Evolutionary conservation across 352 stramenopile species (phyloP), one percentile per base, ranked within the genome.

Genomic region (Aphanomyces astaci): DNA sequence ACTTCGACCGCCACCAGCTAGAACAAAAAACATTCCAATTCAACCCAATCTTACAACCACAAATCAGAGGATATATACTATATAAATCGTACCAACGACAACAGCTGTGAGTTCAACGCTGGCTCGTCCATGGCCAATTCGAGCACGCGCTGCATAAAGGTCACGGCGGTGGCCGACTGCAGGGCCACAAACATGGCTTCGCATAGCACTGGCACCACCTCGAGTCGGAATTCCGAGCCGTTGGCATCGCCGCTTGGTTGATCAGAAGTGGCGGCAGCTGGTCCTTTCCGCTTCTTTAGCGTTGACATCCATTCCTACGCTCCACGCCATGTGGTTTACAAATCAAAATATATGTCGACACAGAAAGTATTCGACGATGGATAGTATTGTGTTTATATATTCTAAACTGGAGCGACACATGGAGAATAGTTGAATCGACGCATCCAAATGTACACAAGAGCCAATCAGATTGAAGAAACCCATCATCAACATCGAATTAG

Each of bases 121-220:
- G 51, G 51, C n/a, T 59, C 51, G 25, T 59, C 51, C 4, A 59
- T 36, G 25, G 51, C 15, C 11, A 59, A 22, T 11, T 59, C 51
- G 30, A 59, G 7, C 24, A 59, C 30, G 15, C 24, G 15, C 30
- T 59, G 51, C 51, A 59, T 59, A 2, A 59, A 59, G 15, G 7
- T 11, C 11, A 59, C 30, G 25, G 51, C 51, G 25, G 15, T 59
- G 51, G 17, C 30, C 19, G 25, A 59, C 30, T 59, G 51, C 4
- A 59, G 25, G 51, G 51, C 51, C 7, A 32, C 11, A 28, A 59
- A 59, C 51, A 59, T 59, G 5, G 51, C 51, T 39, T 59, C 51
- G 30, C 51, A 59, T 11, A 59, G 24, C n/a, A 59, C 27, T 7
- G 51, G 51, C 19, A 59, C 30, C 51, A 59, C 32, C 15, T 32